Conservation (phyloP, 805 yeast species). For the Wickerhamomyces silvicola region DNA sequence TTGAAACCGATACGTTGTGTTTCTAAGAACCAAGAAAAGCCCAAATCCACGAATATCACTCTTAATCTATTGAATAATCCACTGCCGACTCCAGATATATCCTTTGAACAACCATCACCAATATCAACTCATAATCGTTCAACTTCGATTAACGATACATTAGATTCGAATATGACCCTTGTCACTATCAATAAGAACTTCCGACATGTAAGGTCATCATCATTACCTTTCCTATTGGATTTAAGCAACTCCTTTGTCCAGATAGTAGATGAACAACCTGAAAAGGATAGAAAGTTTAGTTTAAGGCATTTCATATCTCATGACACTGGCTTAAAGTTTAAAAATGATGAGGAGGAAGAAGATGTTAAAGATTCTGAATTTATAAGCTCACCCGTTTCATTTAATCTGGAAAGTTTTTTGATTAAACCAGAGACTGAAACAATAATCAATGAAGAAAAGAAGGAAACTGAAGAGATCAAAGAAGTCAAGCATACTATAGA, state of each 20-base stretch:
- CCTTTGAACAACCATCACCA: too few relatives aligned
- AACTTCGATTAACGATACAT: slow-evolving; percentile 6
- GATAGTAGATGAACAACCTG: not conserved
- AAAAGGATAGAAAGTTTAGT: slow-evolving; percentile 6
- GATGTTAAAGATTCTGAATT: slow-evolving; percentile 12
- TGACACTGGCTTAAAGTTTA: slow-evolving; percentile 20
- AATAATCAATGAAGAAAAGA: too few relatives aligned
- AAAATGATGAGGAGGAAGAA: slow-evolving; percentile 4
- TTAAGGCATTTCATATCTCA: slow-evolving; percentile 21
- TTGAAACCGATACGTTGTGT: slow-evolving; percentile 17
- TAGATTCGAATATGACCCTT: slow-evolving; percentile 1
- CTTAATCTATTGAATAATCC: not conserved
- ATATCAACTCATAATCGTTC: too few relatives aligned
- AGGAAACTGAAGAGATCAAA: too few relatives aligned
- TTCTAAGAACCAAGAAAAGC: slow-evolving; percentile 4
- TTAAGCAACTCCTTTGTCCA: not conserved
- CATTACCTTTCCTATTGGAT: slow-evolving; percentile 4
- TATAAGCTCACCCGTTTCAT: slow-evolving; percentile 5
- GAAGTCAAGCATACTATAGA: not conserved
- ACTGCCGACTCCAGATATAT: slow-evolving; percentile 13
- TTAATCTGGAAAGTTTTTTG: not conserved
- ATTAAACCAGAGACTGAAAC: not conserved
- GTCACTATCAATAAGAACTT: not conserved
- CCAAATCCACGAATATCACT: slow-evolving; percentile 2
- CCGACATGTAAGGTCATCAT: slow-evolving; percentile 4